These are phyloP conservation scores for Solanum bulbocastanum DNA, from an alignment of 257 asterid genomes.

Conservation along the genomic window DNA sequence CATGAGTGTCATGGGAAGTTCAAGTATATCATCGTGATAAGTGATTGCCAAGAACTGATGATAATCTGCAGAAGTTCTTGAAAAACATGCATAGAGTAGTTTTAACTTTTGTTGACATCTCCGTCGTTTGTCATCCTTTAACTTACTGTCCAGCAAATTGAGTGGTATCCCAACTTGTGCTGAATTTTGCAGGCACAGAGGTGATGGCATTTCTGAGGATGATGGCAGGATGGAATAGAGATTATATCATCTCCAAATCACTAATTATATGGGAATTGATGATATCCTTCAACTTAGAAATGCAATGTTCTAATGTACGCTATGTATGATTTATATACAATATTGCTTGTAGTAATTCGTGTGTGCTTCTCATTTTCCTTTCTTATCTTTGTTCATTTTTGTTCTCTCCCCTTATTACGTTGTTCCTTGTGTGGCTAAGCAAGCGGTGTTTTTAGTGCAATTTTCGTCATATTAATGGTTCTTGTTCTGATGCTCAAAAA, in stretches of 20 bases:
- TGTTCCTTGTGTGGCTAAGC: background rate
- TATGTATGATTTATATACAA: slow-evolving; percentile 16
- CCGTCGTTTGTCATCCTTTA: background rate
- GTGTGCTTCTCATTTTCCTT: background rate
- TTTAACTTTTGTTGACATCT: background rate
- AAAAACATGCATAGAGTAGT: background rate
- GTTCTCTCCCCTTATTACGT: background rate
- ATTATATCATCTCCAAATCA: background rate
- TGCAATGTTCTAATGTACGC: background rate
- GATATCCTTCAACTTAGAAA: slow-evolving; percentile 4
- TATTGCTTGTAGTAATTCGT: background rate
- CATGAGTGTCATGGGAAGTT: background rate
- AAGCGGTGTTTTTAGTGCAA: background rate
- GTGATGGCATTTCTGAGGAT: slow-evolving; percentile 56
- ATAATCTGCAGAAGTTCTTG: background rate
- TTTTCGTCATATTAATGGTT: background rate
- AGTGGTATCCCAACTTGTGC: background rate
- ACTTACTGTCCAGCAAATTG: background rate
- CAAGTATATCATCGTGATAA: background rate
- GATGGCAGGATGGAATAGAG: slow-evolving; percentile 43
- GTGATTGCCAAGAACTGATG: background rate
- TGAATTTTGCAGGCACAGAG: slow-evolving; percentile 50
- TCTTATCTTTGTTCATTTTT: background rate
- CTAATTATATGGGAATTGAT: background rate
- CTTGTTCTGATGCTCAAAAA: background rate